Evolutionary conservation across 805 yeast genomes (phyloP).

Genomic region (Teunomyces funiuensis): DNA sequence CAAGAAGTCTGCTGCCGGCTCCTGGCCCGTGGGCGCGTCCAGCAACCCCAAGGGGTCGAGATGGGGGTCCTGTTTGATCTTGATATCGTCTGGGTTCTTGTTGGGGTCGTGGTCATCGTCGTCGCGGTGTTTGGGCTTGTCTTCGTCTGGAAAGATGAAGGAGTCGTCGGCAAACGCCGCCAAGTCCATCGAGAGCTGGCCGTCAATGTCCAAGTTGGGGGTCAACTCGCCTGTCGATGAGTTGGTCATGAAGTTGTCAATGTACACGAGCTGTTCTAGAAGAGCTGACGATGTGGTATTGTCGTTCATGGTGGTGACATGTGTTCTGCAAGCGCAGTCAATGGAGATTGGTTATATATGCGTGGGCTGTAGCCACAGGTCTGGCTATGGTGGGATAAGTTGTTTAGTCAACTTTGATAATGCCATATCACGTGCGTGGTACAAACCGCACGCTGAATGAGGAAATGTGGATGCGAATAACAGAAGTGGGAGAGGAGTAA

Average conservation of each 20-base stretch:
- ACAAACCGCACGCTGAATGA: background rate
- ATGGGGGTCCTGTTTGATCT: constrained; percentile 4
- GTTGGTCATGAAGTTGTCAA: constrained; percentile 61
- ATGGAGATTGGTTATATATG: too few species aligned
- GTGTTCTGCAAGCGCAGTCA: too few species aligned
- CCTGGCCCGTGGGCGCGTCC: constrained; percentile 2
- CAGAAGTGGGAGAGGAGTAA: too few species aligned
- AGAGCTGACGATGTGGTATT: constrained; percentile 41
- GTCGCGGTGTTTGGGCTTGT: constrained; percentile 48
- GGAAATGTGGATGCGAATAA: background rate
- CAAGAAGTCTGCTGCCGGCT: constrained; percentile 3
- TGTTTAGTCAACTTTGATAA: background rate
- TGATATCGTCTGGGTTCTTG: constrained; percentile 6
- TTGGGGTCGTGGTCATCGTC: constrained; percentile 12
- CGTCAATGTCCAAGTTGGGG: constrained; percentile 41
- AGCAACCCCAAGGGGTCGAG: constrained; percentile 1
- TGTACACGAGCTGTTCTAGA: constrained; percentile 75
- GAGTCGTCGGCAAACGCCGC: constrained; percentile 84
- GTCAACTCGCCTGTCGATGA: constrained; percentile 27
- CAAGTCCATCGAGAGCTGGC: constrained; percentile 52
- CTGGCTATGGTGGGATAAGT: background rate
- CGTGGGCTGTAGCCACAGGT: constrained; percentile 4
- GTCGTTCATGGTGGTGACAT: constrained; percentile 1
- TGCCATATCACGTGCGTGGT: constrained; percentile 8
- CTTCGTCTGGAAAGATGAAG: constrained; percentile 80